Base-by-base conservation (phyloP, 139 green algal species). In the Mychonastes homosphaera region DNA sequence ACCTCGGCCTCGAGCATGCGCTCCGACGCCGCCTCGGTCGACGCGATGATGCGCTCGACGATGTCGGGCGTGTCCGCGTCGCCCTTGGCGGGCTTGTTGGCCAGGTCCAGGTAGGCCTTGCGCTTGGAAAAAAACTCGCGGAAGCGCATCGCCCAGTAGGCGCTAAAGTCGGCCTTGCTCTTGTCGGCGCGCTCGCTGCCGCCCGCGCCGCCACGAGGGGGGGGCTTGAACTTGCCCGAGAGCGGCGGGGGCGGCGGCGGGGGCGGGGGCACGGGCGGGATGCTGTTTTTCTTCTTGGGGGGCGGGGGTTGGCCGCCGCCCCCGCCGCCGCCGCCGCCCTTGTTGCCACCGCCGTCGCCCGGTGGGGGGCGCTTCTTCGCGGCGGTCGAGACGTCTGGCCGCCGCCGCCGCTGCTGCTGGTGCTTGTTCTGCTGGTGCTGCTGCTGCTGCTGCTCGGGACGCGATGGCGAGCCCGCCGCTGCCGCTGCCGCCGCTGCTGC, bases 151-250 rank as follows among this genome's bases (percentile, higher is more conserved):
- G 64, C 64, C 74, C 74, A 81, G 15, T 65, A 67, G 6, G 74
- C 74, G 32, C 43, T 65, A 35, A 81, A 81, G 45, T 81, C 74
- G 13, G 74, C 74, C 43, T 81, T 81, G 27, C 64, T 62, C 4
- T 35, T 23, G 24, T 51, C 50, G 6, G 32, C 38, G 3, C 47
- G 10, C 27, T 65, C 58, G 18, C 58, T 48, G 23, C 23, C 35
- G 19, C 47, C 53, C 5, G 45, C 43, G 26, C n/a, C n/a, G n/a
- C n/a, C n/a, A n/a, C n/a, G n/a, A n/a, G n/a, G n/a, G n/a, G n/a
- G n/a, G n/a, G n/a, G n/a, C n/a, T n/a, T n/a, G n/a, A n/a, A n/a
- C n/a, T n/a, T n/a, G n/a, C n/a, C n/a, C n/a, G n/a, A n/a, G n/a
- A n/a, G n/a, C n/a, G n/a, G n/a, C n/a, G n/a, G n/a, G n/a, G n/a